Base-by-base conservation (phyloP, 352 stramenopile genomes). In the Globisporangium middletonii region DNA sequence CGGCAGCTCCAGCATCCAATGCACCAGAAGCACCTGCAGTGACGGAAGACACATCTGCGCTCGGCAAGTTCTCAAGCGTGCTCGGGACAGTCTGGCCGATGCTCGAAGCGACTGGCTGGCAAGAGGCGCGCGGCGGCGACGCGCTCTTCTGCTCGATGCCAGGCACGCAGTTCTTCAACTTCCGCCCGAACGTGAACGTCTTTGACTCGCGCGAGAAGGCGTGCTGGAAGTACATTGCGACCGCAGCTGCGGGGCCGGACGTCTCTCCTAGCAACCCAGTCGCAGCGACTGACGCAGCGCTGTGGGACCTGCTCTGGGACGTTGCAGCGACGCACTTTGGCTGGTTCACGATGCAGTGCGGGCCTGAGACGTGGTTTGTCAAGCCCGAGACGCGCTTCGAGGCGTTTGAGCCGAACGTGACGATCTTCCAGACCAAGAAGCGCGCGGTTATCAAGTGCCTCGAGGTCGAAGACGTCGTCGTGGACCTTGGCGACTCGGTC, bases 391-490 rank as follows among this genome's bases (percentile, higher is more conserved):
- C 79, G 19, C 66, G 72, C 45, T 92, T 92, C 53, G 66, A 79
- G 53, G 67, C 81, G 37, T 88, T 92, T 50, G 62, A 67, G 53
- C 82, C 82, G 15, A 92, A 92, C 57, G 79, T 88, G 48, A 92
- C 82, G 9, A 86, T 92, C 52, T 92, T 92, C 71, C 79, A 89
- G 69, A 81, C 55, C 50, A 88, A 89, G 66, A 87, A 88, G 63
- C 72, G 68, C 30, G 79, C 82, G 7, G 76, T 89, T 23, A 61
- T 88, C 53, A 80, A 88, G 61, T 86, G 75, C 58, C 56, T 92
- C 54, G 67, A 72, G 13, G 44, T 68, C 8, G 69, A 83, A 46
- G 65, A 81, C 11, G 69, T 84, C 33, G 64, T 64, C 13, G 76
- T 92, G 42, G 64, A 75, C 33, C 73, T 92, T 13, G 79, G 82